Percentiles rank a stretch among this genome's conserved stretches.
These are phyloP conservation scores for Simplicillium aogashimaense DNA, from an alignment of 2,329 filamentous ascomycete species.

Conservation along the genomic window DNA sequence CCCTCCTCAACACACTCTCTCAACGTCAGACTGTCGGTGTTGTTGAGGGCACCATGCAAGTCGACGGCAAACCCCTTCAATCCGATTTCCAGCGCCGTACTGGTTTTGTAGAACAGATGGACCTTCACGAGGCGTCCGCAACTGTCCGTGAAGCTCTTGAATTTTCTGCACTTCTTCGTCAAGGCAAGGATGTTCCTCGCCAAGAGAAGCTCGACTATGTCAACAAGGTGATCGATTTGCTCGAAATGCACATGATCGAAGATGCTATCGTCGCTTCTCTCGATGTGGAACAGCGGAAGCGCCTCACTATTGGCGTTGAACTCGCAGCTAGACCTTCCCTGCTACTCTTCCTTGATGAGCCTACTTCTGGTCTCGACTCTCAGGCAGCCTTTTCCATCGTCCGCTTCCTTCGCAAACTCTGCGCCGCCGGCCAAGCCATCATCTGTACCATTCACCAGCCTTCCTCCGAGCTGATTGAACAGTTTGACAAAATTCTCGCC, in stretches of 20 bases:
- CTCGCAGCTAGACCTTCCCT: slow-evolving; percentile 48
- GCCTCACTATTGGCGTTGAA: slow-evolving; percentile 46
- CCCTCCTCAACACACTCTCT: slow-evolving; percentile 64
- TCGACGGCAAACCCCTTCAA: slow-evolving; percentile 63
- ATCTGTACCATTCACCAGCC: slow-evolving; percentile 54
- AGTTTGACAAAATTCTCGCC: slow-evolving; percentile 46
- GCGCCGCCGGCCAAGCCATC: slow-evolving; percentile 48
- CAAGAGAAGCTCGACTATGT: slow-evolving; percentile 59
- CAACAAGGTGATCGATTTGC: slow-evolving; percentile 56
- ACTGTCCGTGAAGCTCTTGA: slow-evolving; percentile 57
- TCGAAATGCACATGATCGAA: slow-evolving; percentile 60
- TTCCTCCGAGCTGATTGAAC: slow-evolving; percentile 42
- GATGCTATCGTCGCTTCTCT: slow-evolving; percentile 53
- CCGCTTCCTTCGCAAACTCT: slow-evolving; percentile 50
- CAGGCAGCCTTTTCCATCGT: slow-evolving; percentile 52
- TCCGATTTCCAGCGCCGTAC: slow-evolving; percentile 72
- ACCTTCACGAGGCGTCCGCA: slow-evolving; percentile 55
- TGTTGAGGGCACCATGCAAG: slow-evolving; percentile 67
- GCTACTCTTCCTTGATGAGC: slow-evolving; percentile 56
- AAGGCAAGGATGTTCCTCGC: slow-evolving; percentile 43
- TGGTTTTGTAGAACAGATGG: slow-evolving; percentile 57
- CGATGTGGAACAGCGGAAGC: slow-evolving; percentile 48
- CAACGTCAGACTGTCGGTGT: slow-evolving; percentile 68
- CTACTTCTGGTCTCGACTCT: slow-evolving; percentile 47
- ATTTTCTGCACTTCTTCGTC: slow-evolving; percentile 56